Evolutionary conservation across 345 rosid species (phyloP).

Genomic region (Acer saccharum): DNA sequence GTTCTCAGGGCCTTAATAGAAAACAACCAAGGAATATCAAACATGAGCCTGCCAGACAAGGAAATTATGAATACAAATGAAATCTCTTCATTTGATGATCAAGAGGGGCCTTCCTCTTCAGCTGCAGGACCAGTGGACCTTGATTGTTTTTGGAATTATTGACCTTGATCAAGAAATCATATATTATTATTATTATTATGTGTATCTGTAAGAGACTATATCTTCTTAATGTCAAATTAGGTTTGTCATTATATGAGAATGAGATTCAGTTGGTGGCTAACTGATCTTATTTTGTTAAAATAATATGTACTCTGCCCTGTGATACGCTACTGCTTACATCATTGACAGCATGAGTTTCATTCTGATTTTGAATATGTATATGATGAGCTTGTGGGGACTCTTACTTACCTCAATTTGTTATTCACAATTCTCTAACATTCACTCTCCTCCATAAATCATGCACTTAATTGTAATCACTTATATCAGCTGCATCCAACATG

Average conservation of each 20-base stretch:
- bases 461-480: too few relatives aligned
- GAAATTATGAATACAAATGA: constrained; percentile 45
- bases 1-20: constrained; percentile 50
- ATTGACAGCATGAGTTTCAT: constrained; percentile 21
- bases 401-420: background rate
- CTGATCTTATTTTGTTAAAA: constrained; percentile 23
- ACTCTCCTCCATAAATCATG: background rate
- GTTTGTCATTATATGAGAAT: constrained; percentile 28
- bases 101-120: constrained; percentile 53
- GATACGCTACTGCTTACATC: constrained; percentile 35
- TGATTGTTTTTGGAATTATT: constrained; percentile 70
- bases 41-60: constrained; percentile 34
- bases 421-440: background rate
- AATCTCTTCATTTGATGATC: constrained; percentile 55
- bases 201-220: constrained; percentile 16
- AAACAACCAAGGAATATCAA: constrained; percentile 36
- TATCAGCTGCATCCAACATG: too few relatives aligned
- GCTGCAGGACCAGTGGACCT: constrained; percentile 40
- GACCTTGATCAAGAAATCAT: constrained; percentile 19
- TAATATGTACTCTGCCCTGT: background rate
- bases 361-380: constrained; percentile 13
- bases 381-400: constrained; percentile 20
- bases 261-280: constrained; percentile 55
- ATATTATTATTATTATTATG: background rate
- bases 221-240: background rate